Conservation (phyloP, 371 early-diverging fungal species). For the Rhizopus stolonifer region DNA sequence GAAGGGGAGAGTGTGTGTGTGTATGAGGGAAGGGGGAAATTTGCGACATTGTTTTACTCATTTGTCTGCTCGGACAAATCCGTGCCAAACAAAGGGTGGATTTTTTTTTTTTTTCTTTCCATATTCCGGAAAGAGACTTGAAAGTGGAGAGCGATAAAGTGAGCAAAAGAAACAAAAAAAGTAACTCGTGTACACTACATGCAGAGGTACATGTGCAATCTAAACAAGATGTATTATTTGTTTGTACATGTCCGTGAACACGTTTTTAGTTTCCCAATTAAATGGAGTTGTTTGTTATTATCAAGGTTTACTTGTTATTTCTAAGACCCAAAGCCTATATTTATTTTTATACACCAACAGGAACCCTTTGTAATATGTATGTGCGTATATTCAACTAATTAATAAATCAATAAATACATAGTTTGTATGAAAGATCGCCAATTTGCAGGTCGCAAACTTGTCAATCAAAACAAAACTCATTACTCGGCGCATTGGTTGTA, state of each 20-base stretch:
- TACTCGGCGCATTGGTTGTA: too few species aligned
- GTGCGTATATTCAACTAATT: too few species aligned
- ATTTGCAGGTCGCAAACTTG: conserved; percentile 14
- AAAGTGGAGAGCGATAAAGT: conserved; percentile 34
- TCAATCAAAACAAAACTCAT: conserved; percentile 12
- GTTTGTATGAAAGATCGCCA: conserved; percentile 1
- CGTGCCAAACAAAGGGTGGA: not conserved
- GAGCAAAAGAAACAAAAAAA: too few species aligned
- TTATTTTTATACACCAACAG: too few species aligned
- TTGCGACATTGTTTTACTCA: too few species aligned
- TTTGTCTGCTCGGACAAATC: too few species aligned
- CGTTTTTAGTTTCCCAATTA: not conserved
- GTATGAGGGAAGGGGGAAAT: not conserved
- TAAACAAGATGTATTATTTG: not conserved
- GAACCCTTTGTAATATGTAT: too few species aligned
- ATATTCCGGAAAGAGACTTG: not conserved
- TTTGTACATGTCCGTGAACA: conserved; percentile 1
- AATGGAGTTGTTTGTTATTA: not conserved
- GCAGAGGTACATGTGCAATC: not conserved
- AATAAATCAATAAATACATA: not conserved
- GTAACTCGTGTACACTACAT: not conserved
- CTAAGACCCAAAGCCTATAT: too few species aligned
- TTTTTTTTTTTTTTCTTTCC: conserved; percentile 2
- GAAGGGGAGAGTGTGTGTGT: too few species aligned
- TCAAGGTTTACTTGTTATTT: too few species aligned